Base-by-base conservation (phyloP, 352 stramenopile genomes). In the Phytopythium helicoides region DNA sequence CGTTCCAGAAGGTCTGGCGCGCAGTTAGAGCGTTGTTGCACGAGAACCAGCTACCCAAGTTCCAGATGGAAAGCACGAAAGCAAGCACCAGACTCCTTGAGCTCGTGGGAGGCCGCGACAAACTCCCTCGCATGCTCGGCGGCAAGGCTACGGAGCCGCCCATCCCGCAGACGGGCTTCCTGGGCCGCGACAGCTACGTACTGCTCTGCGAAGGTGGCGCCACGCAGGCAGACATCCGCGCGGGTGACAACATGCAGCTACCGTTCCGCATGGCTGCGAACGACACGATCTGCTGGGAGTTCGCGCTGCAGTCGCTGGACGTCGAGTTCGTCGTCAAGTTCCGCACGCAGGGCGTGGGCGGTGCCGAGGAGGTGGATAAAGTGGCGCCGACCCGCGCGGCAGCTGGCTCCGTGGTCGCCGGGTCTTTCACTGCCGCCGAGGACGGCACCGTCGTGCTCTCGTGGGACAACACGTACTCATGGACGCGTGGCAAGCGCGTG, bases 271-370 rank as follows among this genome's bases (percentile, higher is more conserved):
- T 89, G 54, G 70, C 57, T 3, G 69, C 64, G 9, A 87, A 89
- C 47, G 76, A 91, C 56, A 89, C 81, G 3, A 59, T 91, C 25
- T 91, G 81, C 64, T 91, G 76, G 77, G 81, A 91, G 46, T 89
- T 80, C 55, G 73, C 80, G 26, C 66, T 91, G 23, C 79, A 86
- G 46, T 54, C 63, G 14, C 67, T 73, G 35, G 77, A 91, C 54
- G 76, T 91, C 23, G 59, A 84, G 15, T 91, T 91, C 50, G 58
- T 65, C 25, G 72, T 91, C 62, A 87, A 83, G 53, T 78, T 86
- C 40, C 78, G 81, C 47, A 91, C 76, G 15, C 81, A 91, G 48
- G 81, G 78, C 23, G 62, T 86, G 1, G 81, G 81, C 39, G 81
- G 78, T 12, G 81, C 81, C 1, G 66, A 81, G 21, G 81, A 89